A percentile compares a stretch with the other conserved stretches of the same genome.
Evolutionary conservation across 306 rosid genomes (phyloP).

Genomic region (Styphnolobium japonicum): DNA sequence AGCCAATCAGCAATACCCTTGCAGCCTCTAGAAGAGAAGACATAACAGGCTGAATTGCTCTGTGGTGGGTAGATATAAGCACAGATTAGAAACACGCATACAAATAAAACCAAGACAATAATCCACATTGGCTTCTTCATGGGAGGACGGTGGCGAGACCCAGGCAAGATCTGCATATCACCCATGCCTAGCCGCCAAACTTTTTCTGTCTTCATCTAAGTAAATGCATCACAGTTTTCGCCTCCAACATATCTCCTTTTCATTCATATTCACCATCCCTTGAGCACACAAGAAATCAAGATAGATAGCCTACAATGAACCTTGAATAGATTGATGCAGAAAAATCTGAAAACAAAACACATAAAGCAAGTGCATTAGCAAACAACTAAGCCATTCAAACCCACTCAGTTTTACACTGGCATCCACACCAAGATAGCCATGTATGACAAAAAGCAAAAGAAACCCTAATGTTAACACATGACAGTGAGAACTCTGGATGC

Average conservation of each 20-base stretch:
- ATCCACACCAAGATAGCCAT: background rate
- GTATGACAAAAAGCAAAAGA: background rate
- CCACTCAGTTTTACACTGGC: background rate
- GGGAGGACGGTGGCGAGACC: slow-evolving; percentile 83
- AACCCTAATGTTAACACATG: background rate
- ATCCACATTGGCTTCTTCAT: slow-evolving; percentile 89
- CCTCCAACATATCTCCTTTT: slow-evolving; percentile 26
- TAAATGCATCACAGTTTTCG: slow-evolving; percentile 43
- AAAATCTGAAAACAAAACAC: slow-evolving; percentile 33
- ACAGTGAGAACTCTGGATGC: slow-evolving; percentile 5
- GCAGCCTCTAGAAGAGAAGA: slow-evolving; percentile 89
- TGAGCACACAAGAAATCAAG: background rate
- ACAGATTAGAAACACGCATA: slow-evolving; percentile 68
- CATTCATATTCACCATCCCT: slow-evolving; percentile 15
- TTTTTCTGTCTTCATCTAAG: slow-evolving; percentile 73
- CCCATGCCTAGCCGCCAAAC: slow-evolving; percentile 76
- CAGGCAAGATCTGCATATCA: slow-evolving; percentile 73
- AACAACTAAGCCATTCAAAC: background rate
- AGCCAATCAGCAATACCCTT: slow-evolving; percentile 69
- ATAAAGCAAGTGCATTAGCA: slow-evolving; percentile 1
- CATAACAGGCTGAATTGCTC: slow-evolving; percentile 66
- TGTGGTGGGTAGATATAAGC: slow-evolving; percentile 84
- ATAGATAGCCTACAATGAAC: slow-evolving; percentile 6
- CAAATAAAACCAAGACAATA: slow-evolving; percentile 79
- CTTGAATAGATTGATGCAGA: slow-evolving; percentile 14